These are phyloP conservation scores for Dalbergia cochinchinensis DNA, from an alignment of 306 rosid genomes.

Conservation along the genomic window DNA sequence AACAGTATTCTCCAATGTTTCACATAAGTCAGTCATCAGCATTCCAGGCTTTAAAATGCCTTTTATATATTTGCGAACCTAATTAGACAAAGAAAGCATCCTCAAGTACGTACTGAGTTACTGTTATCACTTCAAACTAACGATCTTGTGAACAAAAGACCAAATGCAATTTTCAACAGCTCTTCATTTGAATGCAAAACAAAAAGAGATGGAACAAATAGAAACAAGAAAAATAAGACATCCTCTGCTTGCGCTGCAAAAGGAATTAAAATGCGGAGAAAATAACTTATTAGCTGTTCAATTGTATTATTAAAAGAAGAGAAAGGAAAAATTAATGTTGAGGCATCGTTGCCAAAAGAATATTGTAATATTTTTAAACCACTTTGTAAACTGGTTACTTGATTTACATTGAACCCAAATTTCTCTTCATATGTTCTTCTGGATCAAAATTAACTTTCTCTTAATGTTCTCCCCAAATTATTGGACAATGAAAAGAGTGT, in stretches of 20 bases:
- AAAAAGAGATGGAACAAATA: constrained; percentile 12
- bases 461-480: constrained; percentile 17
- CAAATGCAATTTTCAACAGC: background rate
- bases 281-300: background rate
- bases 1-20: constrained; percentile 91
- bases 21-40: constrained; percentile 95
- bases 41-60: constrained; percentile 91
- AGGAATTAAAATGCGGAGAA: background rate
- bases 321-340: background rate
- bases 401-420: constrained; percentile 28
- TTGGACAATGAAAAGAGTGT: background rate
- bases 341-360: background rate
- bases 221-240: background rate
- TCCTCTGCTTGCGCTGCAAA: background rate
- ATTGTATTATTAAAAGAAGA: background rate
- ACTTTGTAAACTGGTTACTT: background rate
- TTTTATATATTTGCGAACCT: constrained; percentile 90
- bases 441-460: constrained; percentile 8
- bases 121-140: background rate
- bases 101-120: constrained; percentile 7
- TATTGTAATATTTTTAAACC: constrained; percentile 1
- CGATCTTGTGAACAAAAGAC: background rate
- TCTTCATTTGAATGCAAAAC: constrained; percentile 17
- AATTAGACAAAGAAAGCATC: constrained; percentile 44
- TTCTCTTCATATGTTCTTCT: background rate